Evolutionary conservation across 1,284 basidiomycete species (phyloP).

Genomic region (Boletus semigastroideus): DNA sequence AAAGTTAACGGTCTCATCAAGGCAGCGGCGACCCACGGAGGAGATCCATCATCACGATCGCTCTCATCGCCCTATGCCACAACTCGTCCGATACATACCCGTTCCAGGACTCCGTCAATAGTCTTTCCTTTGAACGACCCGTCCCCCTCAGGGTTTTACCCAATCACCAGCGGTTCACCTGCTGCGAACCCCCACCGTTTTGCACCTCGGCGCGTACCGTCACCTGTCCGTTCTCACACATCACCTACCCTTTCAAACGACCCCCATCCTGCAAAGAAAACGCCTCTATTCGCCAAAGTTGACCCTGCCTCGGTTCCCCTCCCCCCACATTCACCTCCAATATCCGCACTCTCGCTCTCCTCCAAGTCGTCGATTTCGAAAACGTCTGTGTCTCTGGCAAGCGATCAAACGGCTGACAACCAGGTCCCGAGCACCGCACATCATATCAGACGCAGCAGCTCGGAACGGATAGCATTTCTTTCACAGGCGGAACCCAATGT

Average conservation of each 20-base stretch:
- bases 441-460: slow-evolving; percentile 11
- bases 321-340: slow-evolving; percentile 66
- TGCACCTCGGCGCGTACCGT: slow-evolving; percentile 37
- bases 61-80: slow-evolving; percentile 35
- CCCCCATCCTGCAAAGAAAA: slow-evolving; percentile 25
- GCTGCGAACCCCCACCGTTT: slow-evolving; percentile 61
- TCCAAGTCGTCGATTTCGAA: slow-evolving; percentile 62
- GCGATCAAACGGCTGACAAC: slow-evolving; percentile 37
- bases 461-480: slow-evolving; percentile 13
- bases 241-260: slow-evolving; percentile 37
- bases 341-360: slow-evolving; percentile 68
- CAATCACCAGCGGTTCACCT: slow-evolving; percentile 54
- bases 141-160: slow-evolving; percentile 42
- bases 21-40: slow-evolving; percentile 25
- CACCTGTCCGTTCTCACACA: slow-evolving; percentile 36
- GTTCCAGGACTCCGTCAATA: slow-evolving; percentile 45
- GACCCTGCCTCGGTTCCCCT: slow-evolving; percentile 55
- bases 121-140: slow-evolving; percentile 39
- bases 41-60: slow-evolving; percentile 19
- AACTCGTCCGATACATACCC: slow-evolving; percentile 33
- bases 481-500: slow-evolving; percentile 8
- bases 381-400: slow-evolving; percentile 44
- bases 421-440: slow-evolving; percentile 14
- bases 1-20: slow-evolving; percentile 53
- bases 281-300: slow-evolving; percentile 37